Percentiles rank a stretch among this genome's conserved stretches.
These are phyloP conservation scores for Turritis glabra DNA, from an alignment of 345 rosid species.

Conservation along the genomic window DNA sequence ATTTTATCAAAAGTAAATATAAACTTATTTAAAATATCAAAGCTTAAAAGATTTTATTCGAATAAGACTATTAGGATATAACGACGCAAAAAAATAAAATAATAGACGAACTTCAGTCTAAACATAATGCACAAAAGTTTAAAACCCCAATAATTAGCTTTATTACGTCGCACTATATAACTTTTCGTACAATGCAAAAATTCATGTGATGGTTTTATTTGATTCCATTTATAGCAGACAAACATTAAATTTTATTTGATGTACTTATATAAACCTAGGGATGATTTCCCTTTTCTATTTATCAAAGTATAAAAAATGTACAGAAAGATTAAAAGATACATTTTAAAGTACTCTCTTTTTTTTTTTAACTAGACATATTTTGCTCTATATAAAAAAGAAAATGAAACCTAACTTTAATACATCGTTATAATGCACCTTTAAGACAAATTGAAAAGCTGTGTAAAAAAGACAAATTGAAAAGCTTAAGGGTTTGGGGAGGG, in stretches of 20 bases:
- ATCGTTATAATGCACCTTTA: conserved; percentile 16
- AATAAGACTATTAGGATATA: background rate
- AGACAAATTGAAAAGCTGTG: conserved; percentile 20
- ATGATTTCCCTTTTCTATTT: background rate
- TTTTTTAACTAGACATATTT: background rate
- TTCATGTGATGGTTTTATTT: background rate
- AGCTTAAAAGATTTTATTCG: background rate
- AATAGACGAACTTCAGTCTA: background rate
- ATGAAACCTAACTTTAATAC: background rate
- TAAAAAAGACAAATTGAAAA: conserved; percentile 24
- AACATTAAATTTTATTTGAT: background rate
- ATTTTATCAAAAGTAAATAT: background rate
- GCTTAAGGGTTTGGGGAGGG: conserved; percentile 9
- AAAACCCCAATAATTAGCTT: background rate
- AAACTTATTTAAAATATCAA: background rate
- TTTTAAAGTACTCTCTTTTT: background rate
- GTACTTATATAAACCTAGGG: background rate
- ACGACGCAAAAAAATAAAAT: background rate
- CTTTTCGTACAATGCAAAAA: background rate
- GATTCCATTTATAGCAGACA: background rate
- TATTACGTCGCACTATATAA: background rate
- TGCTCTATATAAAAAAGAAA: background rate
- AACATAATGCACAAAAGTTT: background rate
- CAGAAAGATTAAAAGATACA: background rate
- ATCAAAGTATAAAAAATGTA: background rate